A percentile compares a stretch with the other conserved stretches of the same genome.
Evolutionary conservation across 2,329 filamentous ascomycete species (phyloP).

Genomic region (Gyromitra esculenta): DNA sequence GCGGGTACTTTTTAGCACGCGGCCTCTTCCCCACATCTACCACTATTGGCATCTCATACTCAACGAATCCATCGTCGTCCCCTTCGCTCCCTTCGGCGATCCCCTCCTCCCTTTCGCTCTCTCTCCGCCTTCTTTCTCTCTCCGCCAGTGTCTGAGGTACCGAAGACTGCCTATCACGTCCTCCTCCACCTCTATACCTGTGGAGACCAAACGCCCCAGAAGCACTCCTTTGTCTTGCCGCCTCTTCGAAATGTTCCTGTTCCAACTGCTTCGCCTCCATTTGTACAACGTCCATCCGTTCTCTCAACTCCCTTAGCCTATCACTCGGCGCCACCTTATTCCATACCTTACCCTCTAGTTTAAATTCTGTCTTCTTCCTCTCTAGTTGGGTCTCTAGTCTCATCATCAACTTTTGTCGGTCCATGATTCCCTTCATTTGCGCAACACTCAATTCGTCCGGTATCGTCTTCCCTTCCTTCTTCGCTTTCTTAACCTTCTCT

Average conservation of each 20-base stretch:
- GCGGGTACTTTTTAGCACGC: conserved; percentile 63
- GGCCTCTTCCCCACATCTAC: conserved; percentile 74
- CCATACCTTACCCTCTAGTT: conserved; percentile 93
- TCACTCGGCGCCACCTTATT: conserved; percentile 88
- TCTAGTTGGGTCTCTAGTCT: conserved; percentile 94
- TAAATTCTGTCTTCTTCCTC: conserved; percentile 96
- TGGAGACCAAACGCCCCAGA: conserved; percentile 67
- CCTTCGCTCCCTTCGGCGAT: conserved; percentile 65
- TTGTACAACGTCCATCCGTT: conserved; percentile 82
- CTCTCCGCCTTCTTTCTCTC: conserved; percentile 38
- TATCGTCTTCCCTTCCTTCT: conserved; percentile 62
- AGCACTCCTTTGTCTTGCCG: conserved; percentile 52
- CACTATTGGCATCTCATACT: conserved; percentile 77
- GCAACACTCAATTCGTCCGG: conserved; percentile 71
- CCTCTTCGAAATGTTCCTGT: conserved; percentile 54
- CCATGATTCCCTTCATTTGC: conserved; percentile 89
- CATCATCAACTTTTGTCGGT: conserved; percentile 91
- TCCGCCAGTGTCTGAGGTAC: conserved; percentile 59
- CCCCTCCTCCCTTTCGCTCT: conserved; percentile 57
- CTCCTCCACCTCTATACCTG: conserved; percentile 64
- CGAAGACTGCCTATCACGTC: conserved; percentile 35
- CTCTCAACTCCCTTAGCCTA: conserved; percentile 86
- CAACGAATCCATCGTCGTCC: conserved; percentile 73
- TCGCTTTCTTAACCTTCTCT: conserved; percentile 66
- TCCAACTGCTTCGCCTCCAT: conserved; percentile 56